Percentiles rank a stretch among this genome's conserved stretches.
phyloP scores from a whole-genome alignment of 768 basidiomycete genomes.

The Boletus subparvulus region DNA sequence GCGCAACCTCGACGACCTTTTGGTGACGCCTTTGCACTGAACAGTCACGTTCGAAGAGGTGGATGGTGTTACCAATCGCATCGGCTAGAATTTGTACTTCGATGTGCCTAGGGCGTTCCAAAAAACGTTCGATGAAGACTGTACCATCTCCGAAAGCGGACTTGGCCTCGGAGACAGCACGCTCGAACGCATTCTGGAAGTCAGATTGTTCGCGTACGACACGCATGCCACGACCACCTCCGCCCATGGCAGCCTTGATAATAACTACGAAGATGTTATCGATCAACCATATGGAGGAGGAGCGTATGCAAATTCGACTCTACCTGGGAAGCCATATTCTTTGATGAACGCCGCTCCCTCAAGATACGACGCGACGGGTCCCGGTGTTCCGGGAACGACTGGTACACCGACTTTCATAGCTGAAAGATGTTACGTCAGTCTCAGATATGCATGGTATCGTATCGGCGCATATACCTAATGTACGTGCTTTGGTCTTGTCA shows the following conservation, averaged over 20 bases:
- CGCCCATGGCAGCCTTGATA: constrained; percentile 99
- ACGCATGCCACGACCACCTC: constrained; percentile 98
- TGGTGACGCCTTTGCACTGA: constrained; percentile 98
- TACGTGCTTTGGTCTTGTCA: constrained; percentile 97
- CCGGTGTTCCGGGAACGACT: constrained; percentile 98
- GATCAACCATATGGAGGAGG: constrained; percentile 5
- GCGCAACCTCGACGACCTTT: constrained; percentile 98
- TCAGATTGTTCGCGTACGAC: constrained; percentile 93
- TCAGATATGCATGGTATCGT: neutral
- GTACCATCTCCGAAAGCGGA: constrained; percentile 98
- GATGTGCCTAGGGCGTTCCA: constrained; percentile 96
- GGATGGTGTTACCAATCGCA: constrained; percentile 88
- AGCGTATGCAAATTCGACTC: constrained; percentile 11
- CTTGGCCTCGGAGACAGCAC: constrained; percentile 93
- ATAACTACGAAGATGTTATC: constrained; percentile 58
- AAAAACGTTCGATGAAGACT: constrained; percentile 97
- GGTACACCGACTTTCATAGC: constrained; percentile 92
- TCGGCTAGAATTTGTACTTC: constrained; percentile 97
- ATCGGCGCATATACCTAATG: constrained; percentile 56
- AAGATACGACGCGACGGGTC: constrained; percentile 75
- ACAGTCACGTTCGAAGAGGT: constrained; percentile 98
- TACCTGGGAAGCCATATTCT: constrained; percentile 93
- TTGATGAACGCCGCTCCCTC: constrained; percentile 89
- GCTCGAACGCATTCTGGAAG: constrained; percentile 86
- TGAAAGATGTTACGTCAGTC: constrained; percentile 29